Base-by-base conservation (phyloP, 2,329 filamentous ascomycete species). In the Microsporum canis region DNA sequence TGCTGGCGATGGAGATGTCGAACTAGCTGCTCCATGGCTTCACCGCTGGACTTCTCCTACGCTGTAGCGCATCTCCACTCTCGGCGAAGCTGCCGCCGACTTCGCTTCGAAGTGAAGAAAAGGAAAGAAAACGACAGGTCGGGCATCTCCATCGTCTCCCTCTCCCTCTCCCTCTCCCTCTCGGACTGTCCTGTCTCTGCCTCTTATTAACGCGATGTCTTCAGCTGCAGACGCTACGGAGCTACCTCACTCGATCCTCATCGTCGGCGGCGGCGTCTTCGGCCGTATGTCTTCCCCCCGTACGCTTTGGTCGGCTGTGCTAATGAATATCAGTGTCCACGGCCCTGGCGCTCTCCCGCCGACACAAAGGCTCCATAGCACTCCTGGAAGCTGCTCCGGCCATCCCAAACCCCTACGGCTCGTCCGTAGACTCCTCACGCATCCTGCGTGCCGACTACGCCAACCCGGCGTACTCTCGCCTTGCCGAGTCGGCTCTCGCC, bases 381-480 rank as follows among this genome's bases (percentile, higher is more conserved):
- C 71, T 86, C 38, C 71, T 86, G 60, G 84, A 86, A 65, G 76
- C 80, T 29, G 77, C 79, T 23, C 72, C 79, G 1, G 71, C 68
- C 39, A 83, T 84, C 61, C 83, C 83, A 27, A 80, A 83, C 58
- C 79, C 80, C 1, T 79, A 84, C 68, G 81, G 79, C 60, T 80
- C 81, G 8, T 82, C 80, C 64, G 79, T 85, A 63, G 84, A 86
- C 70, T 77, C 77, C 53, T 84, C 81, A 27, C 82, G 84, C 61
- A 85, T 86, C 65, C 78, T 86, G 57, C 79, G 84, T 38, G 80
- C 86, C 41, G 92, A 97, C 78, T 97, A 97, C 70, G 86, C 88
- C 3, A 85, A 92, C 69, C 77, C 83, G 0, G 82, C 85, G 27
- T 97, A 97, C 74, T 83, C 89, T 4, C 76, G 79, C 14, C 83